These are phyloP conservation scores for Phycomyces nitens DNA, from an alignment of 192 early-diverging fungal species.

Conservation along the genomic window DNA sequence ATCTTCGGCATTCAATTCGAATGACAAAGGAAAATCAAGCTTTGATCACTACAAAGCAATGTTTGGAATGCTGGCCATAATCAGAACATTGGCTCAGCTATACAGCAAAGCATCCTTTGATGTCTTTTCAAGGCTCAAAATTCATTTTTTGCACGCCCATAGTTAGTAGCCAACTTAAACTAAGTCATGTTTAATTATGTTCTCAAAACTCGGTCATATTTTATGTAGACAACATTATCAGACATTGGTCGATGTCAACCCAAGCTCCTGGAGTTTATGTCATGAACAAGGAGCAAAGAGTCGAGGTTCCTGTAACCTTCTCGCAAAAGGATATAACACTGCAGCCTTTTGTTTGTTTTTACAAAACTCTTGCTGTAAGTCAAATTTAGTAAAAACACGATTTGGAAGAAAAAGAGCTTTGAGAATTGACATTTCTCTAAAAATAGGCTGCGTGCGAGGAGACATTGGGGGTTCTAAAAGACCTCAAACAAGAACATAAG, in stretches of 20 bases:
- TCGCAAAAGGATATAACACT: slow-evolving; percentile 11
- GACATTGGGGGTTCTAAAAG: too few species aligned
- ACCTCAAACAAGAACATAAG: too few species aligned
- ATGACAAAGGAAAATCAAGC: neutral
- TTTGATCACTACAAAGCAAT: slow-evolving; percentile 4
- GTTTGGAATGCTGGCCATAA: neutral
- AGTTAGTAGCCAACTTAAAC: neutral
- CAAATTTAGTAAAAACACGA: too few species aligned
- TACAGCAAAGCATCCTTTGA: neutral
- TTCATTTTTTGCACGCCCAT: slow-evolving; percentile 1
- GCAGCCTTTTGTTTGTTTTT: slow-evolving; percentile 4
- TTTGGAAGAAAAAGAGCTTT: too few species aligned
- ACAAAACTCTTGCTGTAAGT: neutral
- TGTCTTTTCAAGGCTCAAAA: neutral
- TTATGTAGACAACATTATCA: neutral
- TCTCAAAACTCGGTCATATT: neutral
- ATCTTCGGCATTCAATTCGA: neutral
- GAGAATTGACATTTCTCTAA: too few species aligned
- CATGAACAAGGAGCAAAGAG: slow-evolving; percentile 11
- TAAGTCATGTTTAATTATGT: neutral
- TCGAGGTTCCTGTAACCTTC: slow-evolving; percentile 2
- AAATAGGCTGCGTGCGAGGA: too few species aligned
- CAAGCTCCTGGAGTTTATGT: slow-evolving; percentile 25
- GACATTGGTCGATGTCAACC: slow-evolving; percentile 11
- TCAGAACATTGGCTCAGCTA: neutral